These are phyloP conservation scores for Paracoccidioides brasiliensis DNA, from an alignment of 2,329 filamentous ascomycete genomes.

Conservation along the genomic window DNA sequence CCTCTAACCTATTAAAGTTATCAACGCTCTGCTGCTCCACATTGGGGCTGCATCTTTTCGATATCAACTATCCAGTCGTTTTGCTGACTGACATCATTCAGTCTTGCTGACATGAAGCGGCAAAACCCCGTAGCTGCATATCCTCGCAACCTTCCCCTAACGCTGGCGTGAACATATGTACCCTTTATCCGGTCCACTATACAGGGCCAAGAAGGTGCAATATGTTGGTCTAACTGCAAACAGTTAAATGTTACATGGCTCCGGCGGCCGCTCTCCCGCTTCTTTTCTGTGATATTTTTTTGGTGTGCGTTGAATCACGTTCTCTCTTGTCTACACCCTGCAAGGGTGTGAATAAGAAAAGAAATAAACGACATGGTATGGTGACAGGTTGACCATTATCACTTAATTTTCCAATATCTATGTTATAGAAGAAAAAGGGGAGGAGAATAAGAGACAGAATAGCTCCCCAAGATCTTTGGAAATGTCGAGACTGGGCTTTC, in stretches of 20 bases:
- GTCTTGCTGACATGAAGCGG: not conserved
- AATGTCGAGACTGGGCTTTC: not conserved
- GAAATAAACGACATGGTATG: not conserved
- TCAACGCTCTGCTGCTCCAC: not conserved
- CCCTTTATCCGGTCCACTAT: not conserved
- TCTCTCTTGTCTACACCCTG: not conserved
- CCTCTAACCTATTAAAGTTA: not conserved
- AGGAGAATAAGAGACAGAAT: not conserved
- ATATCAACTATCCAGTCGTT: not conserved
- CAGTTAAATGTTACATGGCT: not conserved
- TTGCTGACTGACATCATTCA: not conserved
- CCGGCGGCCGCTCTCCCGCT: not conserved
- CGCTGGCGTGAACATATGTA: too few relatives aligned
- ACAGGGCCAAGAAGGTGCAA: not conserved
- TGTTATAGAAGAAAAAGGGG: not conserved
- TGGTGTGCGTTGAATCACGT: not conserved
- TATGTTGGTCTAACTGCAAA: not conserved
- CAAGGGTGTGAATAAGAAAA: not conserved
- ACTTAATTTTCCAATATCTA: not conserved
- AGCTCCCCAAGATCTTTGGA: not conserved
- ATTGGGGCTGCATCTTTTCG: not conserved
- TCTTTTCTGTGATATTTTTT: not conserved
- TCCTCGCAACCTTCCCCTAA: too few relatives aligned
- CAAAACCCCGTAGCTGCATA: too few relatives aligned
- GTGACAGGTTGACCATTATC: not conserved